Conservation (phyloP, 2,329 filamentous ascomycete genomes). For the Cytospora leucostoma region DNA sequence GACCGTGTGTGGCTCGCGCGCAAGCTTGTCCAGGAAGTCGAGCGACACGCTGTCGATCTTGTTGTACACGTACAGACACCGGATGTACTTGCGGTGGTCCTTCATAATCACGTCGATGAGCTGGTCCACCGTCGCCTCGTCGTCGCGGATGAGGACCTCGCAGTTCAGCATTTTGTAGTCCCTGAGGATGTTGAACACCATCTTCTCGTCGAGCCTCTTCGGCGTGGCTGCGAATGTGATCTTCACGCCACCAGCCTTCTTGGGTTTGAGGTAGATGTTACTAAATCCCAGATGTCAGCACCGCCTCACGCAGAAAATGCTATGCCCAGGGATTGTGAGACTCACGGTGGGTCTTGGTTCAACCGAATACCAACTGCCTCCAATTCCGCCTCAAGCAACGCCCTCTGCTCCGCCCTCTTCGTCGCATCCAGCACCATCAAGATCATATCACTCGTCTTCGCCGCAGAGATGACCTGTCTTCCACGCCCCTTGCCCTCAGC, state of each 20-base stretch:
- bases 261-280: constrained; percentile 95
- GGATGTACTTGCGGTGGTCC: constrained; percentile 97
- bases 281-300: constrained; percentile 43
- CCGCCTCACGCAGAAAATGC: not conserved
- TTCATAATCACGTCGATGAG: constrained; percentile 99
- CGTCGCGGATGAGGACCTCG: constrained; percentile 92
- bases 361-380: constrained; percentile 93
- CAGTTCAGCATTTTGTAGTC: constrained; percentile 99
- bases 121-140: constrained; percentile 94
- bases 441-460: constrained; percentile 96
- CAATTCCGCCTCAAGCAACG: constrained; percentile 85
- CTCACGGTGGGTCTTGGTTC: constrained; percentile 86
- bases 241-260: constrained; percentile 97
- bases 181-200: constrained; percentile 94
- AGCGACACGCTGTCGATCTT: constrained; percentile 96
- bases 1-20: constrained; percentile 87
- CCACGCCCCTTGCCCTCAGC: constrained; percentile 94
- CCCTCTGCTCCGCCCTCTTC: constrained; percentile 90
- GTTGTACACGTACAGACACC: constrained; percentile 96
- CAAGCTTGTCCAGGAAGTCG: constrained; percentile 88
- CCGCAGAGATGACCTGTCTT: constrained; percentile 93
- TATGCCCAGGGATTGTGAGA: constrained; percentile 21
- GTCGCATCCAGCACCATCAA: constrained; percentile 97
- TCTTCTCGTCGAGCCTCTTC: constrained; percentile 93
- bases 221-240: constrained; percentile 91